Evolutionary conservation across 106 monocot genomes (phyloP), one percentile per base, ranked within the genome.

Genomic region (Dendrobium chrysotoxum): DNA sequence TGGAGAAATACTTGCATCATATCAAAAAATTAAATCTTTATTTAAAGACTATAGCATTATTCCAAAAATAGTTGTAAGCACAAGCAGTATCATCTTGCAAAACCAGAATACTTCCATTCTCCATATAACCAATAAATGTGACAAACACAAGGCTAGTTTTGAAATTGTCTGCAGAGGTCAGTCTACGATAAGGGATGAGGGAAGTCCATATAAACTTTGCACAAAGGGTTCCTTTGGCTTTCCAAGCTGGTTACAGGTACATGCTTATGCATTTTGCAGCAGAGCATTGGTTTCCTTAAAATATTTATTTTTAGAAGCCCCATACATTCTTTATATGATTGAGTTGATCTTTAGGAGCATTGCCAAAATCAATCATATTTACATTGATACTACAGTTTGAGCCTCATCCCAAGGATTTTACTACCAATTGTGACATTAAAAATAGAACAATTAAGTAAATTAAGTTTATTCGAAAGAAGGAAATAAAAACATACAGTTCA

Each of bases 31-130:
- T 28, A 81, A 50, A 7, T 76, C 45, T 77, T 78, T 88, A 73
- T 80, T 86, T 64, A 75, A 80, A 68, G 88, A 88, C 53, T 81
- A 45, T 31, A 77, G 53, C 26, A 67, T 17, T 55, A 78, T 93
- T 77, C 92, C 92, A 45, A 90, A 93, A 81, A 88, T 86, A 57
- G 79, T 86, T 76, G 79, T 93, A 76, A 90, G 92, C 79, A 86
- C 92, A 81, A 88, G 81, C 67, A 79, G 85, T 64, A 93, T 93
- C 50, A 88, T 85, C 17, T 77, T 93, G 74, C 86, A 93, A 75
- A 88, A 90, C 46, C 75, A 80, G 78, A 85, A 86, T 35, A 68
- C 61, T 12, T 85, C 83, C n/a, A 75, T 88, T 81, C 78, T 90
- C 8, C 74, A n/a, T n/a, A n/a, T n/a, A n/a, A n/a, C n/a, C n/a